Base-by-base conservation (phyloP, 2,329 filamentous ascomycete genomes). In the Phyllosticta citriasiana region DNA sequence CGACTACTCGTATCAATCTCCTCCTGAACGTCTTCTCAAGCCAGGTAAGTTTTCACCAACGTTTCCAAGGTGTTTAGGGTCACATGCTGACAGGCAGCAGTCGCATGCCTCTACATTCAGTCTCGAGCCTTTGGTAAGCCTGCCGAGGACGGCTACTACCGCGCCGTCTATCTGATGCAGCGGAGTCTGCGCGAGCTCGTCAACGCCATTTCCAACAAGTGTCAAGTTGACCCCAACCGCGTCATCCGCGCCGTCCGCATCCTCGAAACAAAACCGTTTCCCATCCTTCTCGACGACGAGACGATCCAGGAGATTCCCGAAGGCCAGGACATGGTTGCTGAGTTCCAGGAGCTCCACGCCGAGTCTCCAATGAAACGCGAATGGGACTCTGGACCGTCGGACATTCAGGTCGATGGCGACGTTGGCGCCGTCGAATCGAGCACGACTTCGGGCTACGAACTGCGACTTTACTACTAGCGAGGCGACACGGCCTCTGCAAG, bases 231-330 rank as follows among this genome's bases (percentile, higher is more conserved):
- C 64, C 79, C 88, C 0, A 81, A 82, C 2, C 84, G 83, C 63
- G 84, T 97, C 7, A 77, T 85, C 1, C 86, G 88, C 40, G 86
- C 87, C 1, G 79, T 96, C 4, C 89, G 85, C 62, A 79, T 91
- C 59, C 40, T 47, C 40, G 87, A 89, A 52, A 80, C 85, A 14
- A 85, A 86, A 65, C 91, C 91, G 0, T 76, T 97, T 1, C 85
- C 91, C 68, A 85, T 97, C 60, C 84, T 95, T 69, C 82, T 97
- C 67, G 94, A 97, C 69, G 91, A 97, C 69, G 91, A 97, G 64
- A 87, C 95, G 55, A 84, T 97, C 33, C 83, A 83, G 53, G 88
- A 93, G 72, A 79, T 97, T 58, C 83, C 85, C 1, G 94, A 99
- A 76, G 92, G 91, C 33, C 91, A 97, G 73, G 93, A 96, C 69